phyloP scores from a whole-genome alignment of 164 flowering plant genomes.

The Tetracentron sinense region DNA sequence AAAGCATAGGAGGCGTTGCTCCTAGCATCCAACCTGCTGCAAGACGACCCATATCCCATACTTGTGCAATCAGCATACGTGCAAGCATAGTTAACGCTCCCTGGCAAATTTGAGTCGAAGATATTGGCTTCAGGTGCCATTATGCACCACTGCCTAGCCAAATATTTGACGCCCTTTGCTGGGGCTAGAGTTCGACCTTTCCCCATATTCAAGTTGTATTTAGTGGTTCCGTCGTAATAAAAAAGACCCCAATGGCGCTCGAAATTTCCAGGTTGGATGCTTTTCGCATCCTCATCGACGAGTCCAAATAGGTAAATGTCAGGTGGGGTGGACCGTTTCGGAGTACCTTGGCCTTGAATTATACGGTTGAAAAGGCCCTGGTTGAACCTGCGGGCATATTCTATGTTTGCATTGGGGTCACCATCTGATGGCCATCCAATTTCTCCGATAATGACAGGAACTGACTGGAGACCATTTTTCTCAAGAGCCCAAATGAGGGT shows the following conservation, averaged over 20 bases:
- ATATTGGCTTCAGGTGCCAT: slow-evolving; percentile 58
- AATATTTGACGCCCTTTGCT: slow-evolving; percentile 69
- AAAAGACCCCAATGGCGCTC: slow-evolving; percentile 97
- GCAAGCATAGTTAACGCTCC: slow-evolving; percentile 57
- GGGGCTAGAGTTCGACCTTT: slow-evolving; percentile 35
- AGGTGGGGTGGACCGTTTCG: slow-evolving; percentile 50
- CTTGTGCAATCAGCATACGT: slow-evolving; percentile 78
- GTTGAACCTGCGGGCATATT: slow-evolving; percentile 63
- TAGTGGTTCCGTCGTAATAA: slow-evolving; percentile 63
- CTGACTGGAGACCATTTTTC: slow-evolving; percentile 58
- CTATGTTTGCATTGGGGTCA: slow-evolving; percentile 45
- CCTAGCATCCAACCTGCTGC: slow-evolving; percentile 49
- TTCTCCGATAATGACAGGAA: slow-evolving; percentile 75
- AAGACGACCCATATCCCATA: slow-evolving; percentile 68
- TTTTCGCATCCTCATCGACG: slow-evolving; percentile 79
- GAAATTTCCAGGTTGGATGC: slow-evolving; percentile 72
- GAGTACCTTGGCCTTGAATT: slow-evolving; percentile 57
- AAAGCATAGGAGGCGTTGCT: slow-evolving; percentile 84
- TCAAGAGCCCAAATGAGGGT: slow-evolving; percentile 81
- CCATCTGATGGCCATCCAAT: slow-evolving; percentile 98
- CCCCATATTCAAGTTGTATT: slow-evolving; percentile 52
- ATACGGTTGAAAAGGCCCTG: slow-evolving; percentile 66
- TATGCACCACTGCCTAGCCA: slow-evolving; percentile 73
- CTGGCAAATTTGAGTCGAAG: slow-evolving; percentile 39
- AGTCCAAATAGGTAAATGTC: slow-evolving; percentile 70